phyloP scores from a whole-genome alignment of 495 filamentous ascomycete genomes.

The Penicillium subrubescens region DNA sequence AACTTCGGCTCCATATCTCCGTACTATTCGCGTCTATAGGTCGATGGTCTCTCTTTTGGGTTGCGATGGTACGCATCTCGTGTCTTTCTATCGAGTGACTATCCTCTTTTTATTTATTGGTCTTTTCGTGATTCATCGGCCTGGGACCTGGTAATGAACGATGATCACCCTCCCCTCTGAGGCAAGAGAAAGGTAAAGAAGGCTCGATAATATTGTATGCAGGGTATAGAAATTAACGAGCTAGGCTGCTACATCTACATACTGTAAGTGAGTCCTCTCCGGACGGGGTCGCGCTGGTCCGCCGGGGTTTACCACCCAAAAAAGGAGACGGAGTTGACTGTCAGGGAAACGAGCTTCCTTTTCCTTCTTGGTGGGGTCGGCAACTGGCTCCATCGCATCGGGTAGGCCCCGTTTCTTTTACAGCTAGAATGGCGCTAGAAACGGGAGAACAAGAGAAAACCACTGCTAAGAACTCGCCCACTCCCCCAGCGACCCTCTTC shows the following conservation, averaged over 20 bases:
- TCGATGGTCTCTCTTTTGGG: slow-evolving; percentile 1
- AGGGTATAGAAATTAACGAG: background rate
- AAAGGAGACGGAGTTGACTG: slow-evolving; percentile 2
- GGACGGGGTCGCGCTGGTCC: slow-evolving; percentile 1
- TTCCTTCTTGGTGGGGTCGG: slow-evolving; percentile 23
- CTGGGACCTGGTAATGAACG: slow-evolving; percentile 1
- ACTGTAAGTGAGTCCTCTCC: background rate
- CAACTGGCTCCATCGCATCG: slow-evolving; percentile 17
- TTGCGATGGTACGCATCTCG: background rate
- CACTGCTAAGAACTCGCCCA: background rate
- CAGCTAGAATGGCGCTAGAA: slow-evolving; percentile 38
- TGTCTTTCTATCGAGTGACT: background rate
- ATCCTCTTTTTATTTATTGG: background rate
- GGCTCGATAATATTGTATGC: background rate
- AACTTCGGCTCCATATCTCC: slow-evolving; percentile 10
- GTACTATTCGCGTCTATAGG: background rate
- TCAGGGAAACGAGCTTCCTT: slow-evolving; percentile 27
- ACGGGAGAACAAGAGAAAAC: slow-evolving; percentile 16
- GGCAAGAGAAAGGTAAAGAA: background rate
- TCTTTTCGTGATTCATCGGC: slow-evolving; percentile 2
- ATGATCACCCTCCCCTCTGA: slow-evolving; percentile 10
- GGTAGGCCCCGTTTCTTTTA: slow-evolving; percentile 28
- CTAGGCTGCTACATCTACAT: background rate
- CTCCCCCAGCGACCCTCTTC: too few relatives aligned
- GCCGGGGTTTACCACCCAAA: slow-evolving; percentile 5